phyloP scores from a whole-genome alignment of 495 filamentous ascomycete species.

The Echria macrotheca region DNA sequence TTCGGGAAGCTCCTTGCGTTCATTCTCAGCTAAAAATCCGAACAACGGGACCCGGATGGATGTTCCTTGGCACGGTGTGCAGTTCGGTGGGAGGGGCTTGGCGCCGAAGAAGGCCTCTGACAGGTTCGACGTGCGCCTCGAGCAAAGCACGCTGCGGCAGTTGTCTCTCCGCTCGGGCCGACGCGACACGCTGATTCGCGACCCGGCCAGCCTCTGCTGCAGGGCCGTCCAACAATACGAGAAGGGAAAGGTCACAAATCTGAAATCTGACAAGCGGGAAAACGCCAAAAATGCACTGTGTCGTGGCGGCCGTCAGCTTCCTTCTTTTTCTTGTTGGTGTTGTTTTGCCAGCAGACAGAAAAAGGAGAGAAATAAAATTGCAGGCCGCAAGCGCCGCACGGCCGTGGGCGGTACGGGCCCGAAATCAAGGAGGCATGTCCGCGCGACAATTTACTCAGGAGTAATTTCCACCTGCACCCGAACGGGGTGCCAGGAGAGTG shows the following conservation, averaged over 20 bases:
- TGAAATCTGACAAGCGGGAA: neutral
- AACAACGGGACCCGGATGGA: neutral
- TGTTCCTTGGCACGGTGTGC: neutral
- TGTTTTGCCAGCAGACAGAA: neutral
- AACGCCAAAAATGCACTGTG: neutral
- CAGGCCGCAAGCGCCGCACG: neutral
- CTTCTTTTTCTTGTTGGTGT: neutral
- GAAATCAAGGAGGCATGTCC: neutral
- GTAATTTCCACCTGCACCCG: neutral
- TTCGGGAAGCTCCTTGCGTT: too few relatives aligned
- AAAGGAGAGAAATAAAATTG: neutral
- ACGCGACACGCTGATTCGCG: neutral
- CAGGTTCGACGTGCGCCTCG: neutral
- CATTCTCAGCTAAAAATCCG: too few relatives aligned
- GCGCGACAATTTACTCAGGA: neutral
- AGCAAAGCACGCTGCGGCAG: neutral
- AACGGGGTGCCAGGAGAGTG: too few relatives aligned
- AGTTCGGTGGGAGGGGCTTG: neutral
- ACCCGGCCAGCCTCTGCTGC: neutral
- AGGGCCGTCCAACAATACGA: neutral
- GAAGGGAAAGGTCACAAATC: neutral
- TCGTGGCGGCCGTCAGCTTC: slow-evolving; percentile 1
- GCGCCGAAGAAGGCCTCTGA: neutral
- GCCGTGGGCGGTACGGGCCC: neutral
- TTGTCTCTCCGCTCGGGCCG: slow-evolving; percentile 1